phyloP scores from a whole-genome alignment of 2,329 filamentous ascomycete genomes.

The Curvularia sp. region DNA sequence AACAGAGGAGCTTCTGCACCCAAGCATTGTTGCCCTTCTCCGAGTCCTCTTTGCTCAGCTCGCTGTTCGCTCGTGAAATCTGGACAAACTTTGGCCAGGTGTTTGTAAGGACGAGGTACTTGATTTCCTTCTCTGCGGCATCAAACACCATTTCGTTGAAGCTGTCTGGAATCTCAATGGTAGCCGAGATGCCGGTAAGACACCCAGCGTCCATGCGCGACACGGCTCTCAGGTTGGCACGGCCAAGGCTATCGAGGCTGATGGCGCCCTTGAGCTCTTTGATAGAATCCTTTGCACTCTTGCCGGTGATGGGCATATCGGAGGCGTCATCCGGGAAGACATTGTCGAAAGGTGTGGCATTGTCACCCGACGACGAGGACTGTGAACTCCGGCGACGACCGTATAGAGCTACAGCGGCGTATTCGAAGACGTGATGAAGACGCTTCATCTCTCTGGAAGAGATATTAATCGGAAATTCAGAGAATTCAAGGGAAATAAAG shows the following conservation, averaged over 20 bases:
- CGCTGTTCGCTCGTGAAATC: conserved; percentile 31
- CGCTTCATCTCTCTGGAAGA: conserved; percentile 39
- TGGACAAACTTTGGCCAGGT: conserved; percentile 50
- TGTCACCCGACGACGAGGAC: conserved; percentile 27
- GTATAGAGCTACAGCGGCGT: conserved; percentile 30
- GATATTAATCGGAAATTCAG: conserved; percentile 49
- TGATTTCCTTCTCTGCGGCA: conserved; percentile 43
- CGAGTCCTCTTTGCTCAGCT: conserved; percentile 25
- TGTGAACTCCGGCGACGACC: conserved; percentile 29
- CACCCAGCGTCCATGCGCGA: conserved; percentile 29
- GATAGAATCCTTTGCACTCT: conserved; percentile 27
- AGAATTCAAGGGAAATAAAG: conserved; percentile 45
- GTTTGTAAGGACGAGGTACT: conserved; percentile 48
- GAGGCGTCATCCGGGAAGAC: conserved; percentile 19
- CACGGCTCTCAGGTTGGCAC: conserved; percentile 40
- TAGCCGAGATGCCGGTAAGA: conserved; percentile 26
- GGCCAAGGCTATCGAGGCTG: conserved; percentile 39
- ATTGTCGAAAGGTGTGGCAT: conserved; percentile 42
- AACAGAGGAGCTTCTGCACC: conserved; percentile 18
- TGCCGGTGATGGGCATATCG: conserved; percentile 24
- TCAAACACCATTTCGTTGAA: conserved; percentile 44
- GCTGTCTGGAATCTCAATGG: conserved; percentile 32
- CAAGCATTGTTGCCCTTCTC: conserved; percentile 22
- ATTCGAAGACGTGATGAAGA: conserved; percentile 38
- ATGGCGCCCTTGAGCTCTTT: conserved; percentile 23